Percentiles rank a stretch among this genome's conserved stretches.
Conservation (phyloP, 2,329 filamentous ascomycete genomes). For the Microdochium paspali region DNA sequence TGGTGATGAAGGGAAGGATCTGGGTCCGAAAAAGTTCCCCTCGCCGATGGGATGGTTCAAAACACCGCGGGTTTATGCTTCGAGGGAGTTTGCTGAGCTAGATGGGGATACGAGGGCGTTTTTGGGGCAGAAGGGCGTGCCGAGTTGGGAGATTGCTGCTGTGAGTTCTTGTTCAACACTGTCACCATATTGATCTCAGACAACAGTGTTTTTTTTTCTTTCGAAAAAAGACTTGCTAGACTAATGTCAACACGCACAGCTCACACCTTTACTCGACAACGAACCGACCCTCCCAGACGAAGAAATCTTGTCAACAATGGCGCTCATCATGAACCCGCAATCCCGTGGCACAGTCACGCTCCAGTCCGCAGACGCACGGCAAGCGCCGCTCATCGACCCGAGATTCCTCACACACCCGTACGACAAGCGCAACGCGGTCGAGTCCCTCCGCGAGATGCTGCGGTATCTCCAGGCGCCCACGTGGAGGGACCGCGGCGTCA, state of each 20-base stretch:
- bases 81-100: conserved; percentile 8
- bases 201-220: too few species aligned
- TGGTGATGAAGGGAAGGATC: background rate
- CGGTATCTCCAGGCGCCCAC: conserved; percentile 6
- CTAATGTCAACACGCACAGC: conserved; percentile 1
- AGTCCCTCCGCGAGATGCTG: conserved; percentile 7
- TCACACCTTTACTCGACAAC: conserved; percentile 7
- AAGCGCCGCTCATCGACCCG: conserved; percentile 11
- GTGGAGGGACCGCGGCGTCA: conserved; percentile 5
- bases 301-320: conserved; percentile 6
- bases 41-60: conserved; percentile 28
- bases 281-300: conserved; percentile 4
- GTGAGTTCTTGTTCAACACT: too few species aligned
- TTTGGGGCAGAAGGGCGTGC: conserved; percentile 5
- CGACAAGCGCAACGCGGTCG: conserved; percentile 8
- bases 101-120: conserved; percentile 4
- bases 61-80: conserved; percentile 3
- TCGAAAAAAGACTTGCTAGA: too few species aligned
- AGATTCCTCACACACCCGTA: conserved; percentile 10
- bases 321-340: conserved; percentile 10
- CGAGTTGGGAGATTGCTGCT: conserved; percentile 9
- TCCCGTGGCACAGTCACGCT: conserved; percentile 10
- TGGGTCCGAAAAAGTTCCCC: conserved; percentile 4
- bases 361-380: conserved; percentile 10
- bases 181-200: too few species aligned